phyloP scores from a whole-genome alignment of 495 filamentous ascomycete genomes.

The Aspergillus affinis region DNA sequence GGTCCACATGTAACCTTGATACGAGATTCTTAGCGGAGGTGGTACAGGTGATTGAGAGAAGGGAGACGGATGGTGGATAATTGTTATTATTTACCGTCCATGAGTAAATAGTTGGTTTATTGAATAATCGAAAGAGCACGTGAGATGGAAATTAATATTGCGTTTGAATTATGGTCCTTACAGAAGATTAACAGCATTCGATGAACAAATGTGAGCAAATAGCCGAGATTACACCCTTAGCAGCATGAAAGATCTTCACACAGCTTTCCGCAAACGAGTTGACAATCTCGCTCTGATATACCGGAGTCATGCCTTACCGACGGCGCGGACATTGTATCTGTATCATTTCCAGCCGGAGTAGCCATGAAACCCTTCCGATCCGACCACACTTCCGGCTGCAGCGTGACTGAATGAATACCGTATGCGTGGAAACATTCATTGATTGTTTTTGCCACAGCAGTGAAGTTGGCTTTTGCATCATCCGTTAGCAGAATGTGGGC shows the following conservation, averaged over 20 bases:
- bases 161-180: too few relatives aligned
- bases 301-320: slow-evolving; percentile 1
- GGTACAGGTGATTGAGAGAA: too few relatives aligned
- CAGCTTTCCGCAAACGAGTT: slow-evolving; percentile 19
- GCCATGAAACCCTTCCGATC: background rate
- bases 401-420: slow-evolving; percentile 44
- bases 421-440: slow-evolving; percentile 48
- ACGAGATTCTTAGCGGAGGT: too few relatives aligned
- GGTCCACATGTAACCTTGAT: too few relatives aligned
- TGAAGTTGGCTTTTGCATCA: slow-evolving; percentile 28
- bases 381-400: slow-evolving; percentile 47
- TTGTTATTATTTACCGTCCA: too few relatives aligned
- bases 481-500: slow-evolving; percentile 39
- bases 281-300: slow-evolving; percentile 10
- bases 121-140: too few relatives aligned
- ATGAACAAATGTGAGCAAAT: too few relatives aligned
- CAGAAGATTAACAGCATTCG: too few relatives aligned
- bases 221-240: background rate
- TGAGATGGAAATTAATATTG: too few relatives aligned
- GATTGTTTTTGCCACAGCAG: slow-evolving; percentile 34
- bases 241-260: slow-evolving; percentile 26
- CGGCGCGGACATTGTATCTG: background rate
- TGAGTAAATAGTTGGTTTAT: too few relatives aligned
- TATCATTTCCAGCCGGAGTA: background rate
- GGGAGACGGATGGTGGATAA: too few relatives aligned